phyloP scores from a whole-genome alignment of 2,329 filamentous ascomycete species.

The Xylariaceae sp. region DNA sequence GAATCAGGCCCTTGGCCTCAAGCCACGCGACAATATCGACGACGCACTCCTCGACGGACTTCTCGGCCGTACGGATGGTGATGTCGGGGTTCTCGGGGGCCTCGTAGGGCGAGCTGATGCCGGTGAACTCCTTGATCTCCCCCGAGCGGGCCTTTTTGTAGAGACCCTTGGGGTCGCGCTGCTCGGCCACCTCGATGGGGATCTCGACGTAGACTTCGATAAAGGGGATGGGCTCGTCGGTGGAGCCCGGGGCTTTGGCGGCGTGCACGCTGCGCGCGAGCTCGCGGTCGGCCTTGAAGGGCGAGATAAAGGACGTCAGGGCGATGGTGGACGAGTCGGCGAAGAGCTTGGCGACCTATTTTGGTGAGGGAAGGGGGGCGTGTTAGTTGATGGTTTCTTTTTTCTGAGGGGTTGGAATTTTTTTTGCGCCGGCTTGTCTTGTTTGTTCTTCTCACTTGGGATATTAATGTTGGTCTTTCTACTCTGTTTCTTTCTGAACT shows the following conservation, averaged over 20 bases:
- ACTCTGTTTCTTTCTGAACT: background rate
- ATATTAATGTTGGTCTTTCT: no score
- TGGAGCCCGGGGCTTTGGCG: slow-evolving; percentile 56
- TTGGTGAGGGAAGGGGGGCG: background rate
- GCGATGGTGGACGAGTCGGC: slow-evolving; percentile 87
- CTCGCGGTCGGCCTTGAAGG: slow-evolving; percentile 86
- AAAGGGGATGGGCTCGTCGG: slow-evolving; percentile 76
- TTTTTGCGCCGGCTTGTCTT: background rate
- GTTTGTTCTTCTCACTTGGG: background rate
- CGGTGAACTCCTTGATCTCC: slow-evolving; percentile 96
- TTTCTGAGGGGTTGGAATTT: no score
- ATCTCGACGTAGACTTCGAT: slow-evolving; percentile 95
- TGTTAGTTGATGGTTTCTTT: slow-evolving; percentile 1
- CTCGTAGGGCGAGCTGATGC: slow-evolving; percentile 95
- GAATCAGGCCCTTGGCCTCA: slow-evolving; percentile 69
- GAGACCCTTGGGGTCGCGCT: slow-evolving; percentile 94
- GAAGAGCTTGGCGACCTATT: slow-evolving; percentile 91
- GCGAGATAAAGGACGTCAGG: slow-evolving; percentile 96
- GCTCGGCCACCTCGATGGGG: slow-evolving; percentile 87
- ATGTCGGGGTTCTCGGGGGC: slow-evolving; percentile 86
- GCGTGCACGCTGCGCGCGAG: slow-evolving; percentile 82
- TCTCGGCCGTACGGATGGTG: slow-evolving; percentile 81
- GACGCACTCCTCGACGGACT: slow-evolving; percentile 87
- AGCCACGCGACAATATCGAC: slow-evolving; percentile 82
- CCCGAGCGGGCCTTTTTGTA: slow-evolving; percentile 97